Evolutionary conservation across 2,329 filamentous ascomycete species (phyloP), one percentile per base, ranked within the genome.

Genomic region (Polytolypa hystricis): DNA sequence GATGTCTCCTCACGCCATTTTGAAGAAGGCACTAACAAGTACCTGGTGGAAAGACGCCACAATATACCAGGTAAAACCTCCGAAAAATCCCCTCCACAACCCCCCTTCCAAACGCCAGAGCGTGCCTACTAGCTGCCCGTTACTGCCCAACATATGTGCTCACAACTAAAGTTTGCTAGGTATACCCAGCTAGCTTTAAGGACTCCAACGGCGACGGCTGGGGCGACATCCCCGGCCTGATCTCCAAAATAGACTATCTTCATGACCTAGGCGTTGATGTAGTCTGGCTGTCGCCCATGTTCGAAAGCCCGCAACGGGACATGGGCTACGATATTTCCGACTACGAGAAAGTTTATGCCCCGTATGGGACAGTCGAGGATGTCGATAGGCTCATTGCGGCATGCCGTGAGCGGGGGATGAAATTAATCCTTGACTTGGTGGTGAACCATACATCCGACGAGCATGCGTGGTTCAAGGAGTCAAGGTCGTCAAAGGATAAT

Each of bases 381-480:
- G 67, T 79, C 28, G 73, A 80, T 34, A 52, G 54, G 0, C 56
- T 82, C 9, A 73, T 80, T 31, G 50, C 60, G 7, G 70, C 67
- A 37, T 63, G 70, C 14, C 74, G 79, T 41, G 56, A 64, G 10
- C 66, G 75, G 4, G 73, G 69, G 5, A 79, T 84, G 67, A 71
- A 69, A 38, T 56, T 84, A n/a, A 73, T 85, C 39, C 63, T 84
- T 16, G 79, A 85, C 49, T 62, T 85, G 2, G 81, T 84, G 3
- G 67, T 84, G 44, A 85, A 84, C 47, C 81, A 86, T 53, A 83
- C 79, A 0, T 79, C 73, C 0, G 70, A 78, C 47, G 65, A 80
- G 51, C 79, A 84, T 47, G 61, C 62, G 1, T 84, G 79, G 78
- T 82, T 82, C 58, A 62, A 70, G 31, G 73, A 81, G 49, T 79